Conservation (phyloP, 108 stramenopile species). For the Discostella pseudostelligera region DNA sequence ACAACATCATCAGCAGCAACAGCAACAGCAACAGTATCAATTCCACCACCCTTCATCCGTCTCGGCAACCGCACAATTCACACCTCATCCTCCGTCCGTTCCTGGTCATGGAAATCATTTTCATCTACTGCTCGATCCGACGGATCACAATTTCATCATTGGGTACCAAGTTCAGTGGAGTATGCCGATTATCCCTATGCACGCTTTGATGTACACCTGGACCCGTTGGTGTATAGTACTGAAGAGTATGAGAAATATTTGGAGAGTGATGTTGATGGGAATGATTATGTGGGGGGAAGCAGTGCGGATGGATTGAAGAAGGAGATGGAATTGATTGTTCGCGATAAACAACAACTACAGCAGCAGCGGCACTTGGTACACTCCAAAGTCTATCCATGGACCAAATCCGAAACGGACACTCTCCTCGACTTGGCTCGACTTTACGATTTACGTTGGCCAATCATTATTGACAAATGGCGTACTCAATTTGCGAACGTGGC, state of each 20-base stretch:
- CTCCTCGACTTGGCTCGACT: constrained; percentile 76
- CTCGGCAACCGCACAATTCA: constrained; percentile 62
- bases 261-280: constrained; percentile 29
- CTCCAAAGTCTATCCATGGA: constrained; percentile 60
- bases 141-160: constrained; percentile 65
- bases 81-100: constrained; percentile 51
- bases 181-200: constrained; percentile 95
- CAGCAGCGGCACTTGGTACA: constrained; percentile 5
- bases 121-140: constrained; percentile 73
- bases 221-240: constrained; percentile 72
- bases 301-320: neutral
- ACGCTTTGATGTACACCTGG: constrained; percentile 85
- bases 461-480: constrained; percentile 83
- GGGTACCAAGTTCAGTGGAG: constrained; percentile 80
- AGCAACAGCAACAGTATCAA: neutral
- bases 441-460: constrained; percentile 94
- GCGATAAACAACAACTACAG: neutral
- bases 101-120: constrained; percentile 86
- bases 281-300: neutral
- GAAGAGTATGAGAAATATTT: constrained; percentile 73
- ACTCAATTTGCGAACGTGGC: constrained; percentile 22
- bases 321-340: neutral
- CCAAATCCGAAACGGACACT: constrained; percentile 86
- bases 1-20: too few relatives aligned
- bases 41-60: constrained; percentile 26